Percentiles rank a stretch among this genome's conserved stretches.
Evolutionary conservation across 805 yeast species (phyloP).

Genomic region (Priceomyces fermenticarens): DNA sequence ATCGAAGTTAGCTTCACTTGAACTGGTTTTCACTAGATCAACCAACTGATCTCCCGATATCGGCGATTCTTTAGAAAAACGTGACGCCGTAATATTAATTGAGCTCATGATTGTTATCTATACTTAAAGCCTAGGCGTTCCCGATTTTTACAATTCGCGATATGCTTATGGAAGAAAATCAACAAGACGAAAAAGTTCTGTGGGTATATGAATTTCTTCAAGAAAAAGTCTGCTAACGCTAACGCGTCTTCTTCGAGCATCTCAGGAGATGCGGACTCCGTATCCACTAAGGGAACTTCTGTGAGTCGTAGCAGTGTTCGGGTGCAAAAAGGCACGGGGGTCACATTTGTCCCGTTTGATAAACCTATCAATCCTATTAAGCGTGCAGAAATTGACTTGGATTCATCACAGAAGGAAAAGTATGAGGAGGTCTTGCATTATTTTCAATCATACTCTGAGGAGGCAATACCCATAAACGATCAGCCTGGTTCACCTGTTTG

Average conservation of each 20-base stretch:
- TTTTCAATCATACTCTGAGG: conserved; percentile 22
- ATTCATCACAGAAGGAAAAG: conserved; percentile 27
- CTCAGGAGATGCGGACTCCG: conserved; percentile 8
- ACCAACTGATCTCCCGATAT: conserved; percentile 13
- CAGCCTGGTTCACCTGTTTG: conserved; percentile 18
- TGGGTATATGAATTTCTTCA: conserved; percentile 16
- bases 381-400: conserved; percentile 27
- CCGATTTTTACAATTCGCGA: neutral
- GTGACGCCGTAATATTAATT: conserved; percentile 6
- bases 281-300: conserved; percentile 15
- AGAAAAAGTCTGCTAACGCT: conserved; percentile 9
- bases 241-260: conserved; percentile 3
- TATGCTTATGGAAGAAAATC: no score
- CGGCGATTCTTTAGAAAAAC: conserved; percentile 17
- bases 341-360: conserved; percentile 38
- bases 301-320: conserved; percentile 5
- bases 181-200: no score
- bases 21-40: conserved; percentile 7
- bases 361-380: conserved; percentile 33
- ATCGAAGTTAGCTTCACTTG: conserved; percentile 10
- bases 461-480: conserved; percentile 30
- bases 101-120: conserved; percentile 1
- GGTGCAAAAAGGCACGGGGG: conserved; percentile 20
- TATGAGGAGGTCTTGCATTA: conserved; percentile 27
- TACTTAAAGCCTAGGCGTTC: neutral